A percentile compares a stretch with the other conserved stretches of the same genome.
Conservation (phyloP, 148 eudicot species). For the Nepenthes mirabilis region DNA sequence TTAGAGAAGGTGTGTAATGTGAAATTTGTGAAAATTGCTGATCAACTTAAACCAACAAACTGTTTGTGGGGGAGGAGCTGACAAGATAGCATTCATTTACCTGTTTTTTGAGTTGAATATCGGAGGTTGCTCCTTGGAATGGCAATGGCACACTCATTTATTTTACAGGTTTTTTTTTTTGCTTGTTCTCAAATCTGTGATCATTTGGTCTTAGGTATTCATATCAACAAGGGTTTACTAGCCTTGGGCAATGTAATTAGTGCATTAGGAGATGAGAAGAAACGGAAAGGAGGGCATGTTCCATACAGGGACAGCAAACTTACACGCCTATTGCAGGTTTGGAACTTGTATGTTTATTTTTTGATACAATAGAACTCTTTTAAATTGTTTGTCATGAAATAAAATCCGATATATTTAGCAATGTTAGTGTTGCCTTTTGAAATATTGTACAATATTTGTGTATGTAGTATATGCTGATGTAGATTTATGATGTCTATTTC, state of each 20-base stretch:
- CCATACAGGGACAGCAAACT: conserved; percentile 96
- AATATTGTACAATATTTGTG: too few relatives aligned
- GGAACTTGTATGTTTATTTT: not conserved
- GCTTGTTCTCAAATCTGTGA: not conserved
- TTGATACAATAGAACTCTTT: too few relatives aligned
- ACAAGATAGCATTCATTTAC: not conserved
- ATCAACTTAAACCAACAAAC: not conserved
- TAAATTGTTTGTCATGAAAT: too few relatives aligned
- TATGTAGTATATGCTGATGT: too few relatives aligned
- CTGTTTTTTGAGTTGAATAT: not conserved
- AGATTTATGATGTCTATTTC: too few relatives aligned
- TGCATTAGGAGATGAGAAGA: conserved; percentile 95
- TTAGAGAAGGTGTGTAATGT: conserved; percentile 59
- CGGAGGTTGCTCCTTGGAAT: not conserved
- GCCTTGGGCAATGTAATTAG: conserved; percentile 96
- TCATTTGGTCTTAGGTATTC: conserved; percentile 47
- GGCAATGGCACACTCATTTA: not conserved
- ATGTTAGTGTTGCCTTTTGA: too few relatives aligned
- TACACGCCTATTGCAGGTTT: conserved; percentile 82
- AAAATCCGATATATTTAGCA: too few relatives aligned
- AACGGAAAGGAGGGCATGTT: conserved; percentile 93
- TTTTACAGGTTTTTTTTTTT: not conserved
- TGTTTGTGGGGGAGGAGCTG: not conserved
- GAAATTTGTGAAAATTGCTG: not conserved
- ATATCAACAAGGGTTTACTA: conserved; percentile 85